A percentile compares a stretch with the other conserved stretches of the same genome.
These are phyloP conservation scores for Steccherinum ochraceum DNA, from an alignment of 768 basidiomycete genomes.

Conservation along the genomic window DNA sequence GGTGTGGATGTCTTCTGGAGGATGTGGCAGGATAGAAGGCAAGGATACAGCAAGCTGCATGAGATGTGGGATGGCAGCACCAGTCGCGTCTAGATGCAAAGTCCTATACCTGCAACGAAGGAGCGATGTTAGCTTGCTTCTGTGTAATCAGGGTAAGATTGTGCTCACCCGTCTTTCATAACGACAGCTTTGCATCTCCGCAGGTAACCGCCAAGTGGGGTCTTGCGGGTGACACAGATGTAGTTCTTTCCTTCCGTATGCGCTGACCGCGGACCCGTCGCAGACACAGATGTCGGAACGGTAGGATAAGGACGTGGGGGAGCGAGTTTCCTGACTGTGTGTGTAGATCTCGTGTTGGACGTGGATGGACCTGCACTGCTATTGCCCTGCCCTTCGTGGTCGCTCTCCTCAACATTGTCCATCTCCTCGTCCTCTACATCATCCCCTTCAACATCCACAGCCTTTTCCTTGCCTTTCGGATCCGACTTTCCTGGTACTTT, in stretches of 20 bases:
- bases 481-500: too few relatives aligned
- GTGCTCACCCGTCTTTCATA: constrained; percentile 65
- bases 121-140: too few relatives aligned
- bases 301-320: constrained; percentile 74
- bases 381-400: background rate
- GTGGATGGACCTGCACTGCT: background rate
- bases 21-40: constrained; percentile 65
- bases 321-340: constrained; percentile 55
- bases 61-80: constrained; percentile 83
- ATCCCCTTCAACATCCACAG: background rate
- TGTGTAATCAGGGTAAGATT: too few relatives aligned
- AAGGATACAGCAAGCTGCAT: constrained; percentile 64
- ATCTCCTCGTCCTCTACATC: background rate
- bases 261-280: constrained; percentile 74
- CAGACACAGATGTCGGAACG: constrained; percentile 67
- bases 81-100: constrained; percentile 75
- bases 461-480: background rate
- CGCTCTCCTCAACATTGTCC: background rate
- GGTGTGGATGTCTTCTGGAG: constrained; percentile 52
- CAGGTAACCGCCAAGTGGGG: constrained; percentile 65
- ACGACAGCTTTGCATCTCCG: constrained; percentile 70
- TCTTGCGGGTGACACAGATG: constrained; percentile 76
- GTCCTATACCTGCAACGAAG: constrained; percentile 52
- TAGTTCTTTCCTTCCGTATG: constrained; percentile 77
- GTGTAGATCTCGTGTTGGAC: constrained; percentile 6